Percentiles rank a stretch among this genome's conserved stretches.
phyloP scores from a whole-genome alignment of 2,329 filamentous ascomycete species.

The Colletotrichum sp. region DNA sequence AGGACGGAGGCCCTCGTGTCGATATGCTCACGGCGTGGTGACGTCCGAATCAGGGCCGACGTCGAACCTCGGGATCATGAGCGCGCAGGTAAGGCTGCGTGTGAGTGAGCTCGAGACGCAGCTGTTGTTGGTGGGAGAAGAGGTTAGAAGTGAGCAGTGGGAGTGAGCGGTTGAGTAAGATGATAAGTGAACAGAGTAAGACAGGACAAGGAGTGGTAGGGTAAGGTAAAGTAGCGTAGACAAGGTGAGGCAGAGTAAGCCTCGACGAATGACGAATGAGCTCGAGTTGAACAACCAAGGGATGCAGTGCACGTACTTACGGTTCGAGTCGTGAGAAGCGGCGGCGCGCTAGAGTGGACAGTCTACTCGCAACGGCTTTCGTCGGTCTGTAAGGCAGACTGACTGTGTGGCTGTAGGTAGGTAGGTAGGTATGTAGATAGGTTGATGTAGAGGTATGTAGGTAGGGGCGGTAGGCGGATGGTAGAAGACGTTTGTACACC shows the following conservation, averaged over 20 bases:
- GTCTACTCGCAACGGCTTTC: not conserved
- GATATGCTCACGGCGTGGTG: not conserved
- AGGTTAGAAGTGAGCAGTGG: not conserved
- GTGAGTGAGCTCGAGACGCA: not conserved
- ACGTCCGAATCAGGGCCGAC: not conserved
- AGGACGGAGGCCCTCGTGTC: not conserved
- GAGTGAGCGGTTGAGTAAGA: not conserved
- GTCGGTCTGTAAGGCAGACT: not conserved
- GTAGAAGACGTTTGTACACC: not conserved
- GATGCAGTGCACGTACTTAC: not conserved
- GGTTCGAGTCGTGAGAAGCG: not conserved
- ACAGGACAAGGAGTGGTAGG: not conserved
- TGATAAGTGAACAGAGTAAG: not conserved
- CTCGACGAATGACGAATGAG: not conserved
- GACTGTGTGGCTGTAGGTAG: not conserved
- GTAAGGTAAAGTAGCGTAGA: not conserved
- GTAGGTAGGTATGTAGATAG: not conserved
- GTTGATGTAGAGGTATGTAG: not conserved
- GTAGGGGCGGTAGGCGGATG: not conserved
- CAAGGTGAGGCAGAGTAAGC: constrained; percentile 1
- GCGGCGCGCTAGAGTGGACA: not conserved
- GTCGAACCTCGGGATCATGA: not conserved
- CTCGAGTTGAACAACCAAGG: not conserved
- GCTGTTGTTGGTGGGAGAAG: not conserved
- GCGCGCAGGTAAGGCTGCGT: not conserved